phyloP scores from a whole-genome alignment of 1,139 yeast genomes.

The Nakaseomyces bracarensis region DNA sequence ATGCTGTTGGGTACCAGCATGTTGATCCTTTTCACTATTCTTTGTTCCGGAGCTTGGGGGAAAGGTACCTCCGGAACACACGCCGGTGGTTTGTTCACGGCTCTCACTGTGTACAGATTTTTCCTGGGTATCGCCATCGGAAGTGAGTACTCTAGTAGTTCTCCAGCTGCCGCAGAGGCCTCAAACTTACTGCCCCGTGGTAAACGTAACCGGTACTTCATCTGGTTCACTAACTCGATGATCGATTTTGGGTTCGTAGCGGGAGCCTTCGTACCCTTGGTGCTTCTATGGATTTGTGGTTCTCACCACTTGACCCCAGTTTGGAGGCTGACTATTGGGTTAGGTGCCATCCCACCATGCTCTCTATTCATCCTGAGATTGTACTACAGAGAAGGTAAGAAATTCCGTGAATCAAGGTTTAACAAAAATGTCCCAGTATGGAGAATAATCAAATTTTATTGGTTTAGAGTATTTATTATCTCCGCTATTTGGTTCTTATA shows the following conservation, averaged over 20 bases:
- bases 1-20: conserved; percentile 70
- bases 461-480: conserved; percentile 68
- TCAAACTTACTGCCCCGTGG: conserved; percentile 72
- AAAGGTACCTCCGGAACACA: conserved; percentile 43
- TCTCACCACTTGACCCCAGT: conserved; percentile 64
- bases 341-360: conserved; percentile 88
- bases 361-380: conserved; percentile 69
- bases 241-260: conserved; percentile 83
- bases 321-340: conserved; percentile 87
- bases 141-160: conserved; percentile 89
- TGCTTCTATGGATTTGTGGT: conserved; percentile 74
- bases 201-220: conserved; percentile 78
- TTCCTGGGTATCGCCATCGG: conserved; percentile 81
- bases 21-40: conserved; percentile 64
- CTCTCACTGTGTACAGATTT: conserved; percentile 76
- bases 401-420: conserved; percentile 63
- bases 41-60: conserved; percentile 88
- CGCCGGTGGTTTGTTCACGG: conserved; percentile 63
- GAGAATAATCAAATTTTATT: conserved; percentile 67
- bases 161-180: conserved; percentile 91
- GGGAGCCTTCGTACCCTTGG: conserved; percentile 79
- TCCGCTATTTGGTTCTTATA: conserved; percentile 84
- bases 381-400: conserved; percentile 63
- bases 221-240: conserved; percentile 82
- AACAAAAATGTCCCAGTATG: conserved; percentile 62